Evolutionary conservation across 148 eudicot genomes (phyloP), one percentile per base, ranked within the genome.

Genomic region (Rhododendron henanense): DNA sequence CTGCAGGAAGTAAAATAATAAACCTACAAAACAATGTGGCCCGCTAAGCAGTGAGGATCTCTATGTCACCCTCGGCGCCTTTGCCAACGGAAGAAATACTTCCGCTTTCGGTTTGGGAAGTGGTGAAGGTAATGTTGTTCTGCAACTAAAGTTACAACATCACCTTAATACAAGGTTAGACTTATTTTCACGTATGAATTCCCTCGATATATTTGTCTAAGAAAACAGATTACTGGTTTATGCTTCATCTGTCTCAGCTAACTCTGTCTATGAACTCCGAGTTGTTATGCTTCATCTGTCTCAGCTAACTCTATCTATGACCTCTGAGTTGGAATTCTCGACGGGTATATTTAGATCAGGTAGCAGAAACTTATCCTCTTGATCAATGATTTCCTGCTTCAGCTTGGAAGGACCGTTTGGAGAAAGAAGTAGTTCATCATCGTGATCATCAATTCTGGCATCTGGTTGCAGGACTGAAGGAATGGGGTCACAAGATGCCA

Each of bases 331-430:
- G 35, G 86, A 65, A 39, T 85, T 85, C 82, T 90, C 90, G 14
- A 84, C 89, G 0, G 75, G 75, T 61, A 39, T 16, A 41, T 82
- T 82, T 14, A 92, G 88, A 85, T 92, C 94, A 44, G 94, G 94
- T 19, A 92, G 87, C 73, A 82, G 48, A 84, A 87, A 87, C 76
- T 84, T 84, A 11, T 71, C 48, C 33, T 84, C 89, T 35, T 74
- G 79, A 21, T 37, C 8, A 18, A 28, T 73, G 48, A 28, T 15
- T 18, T 57, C 78, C 18, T 79, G 51, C 73, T 78, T 35, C 33
- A 55, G 39, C 41, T 59, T 74, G 25, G 75, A 65, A 78, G 73
- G 78, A 28, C 67, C 39, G 1, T 80, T 69, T 47, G 85, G 63
- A 16, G 84, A 18, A 35, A 86, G 81, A 25, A 39, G 9, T 81